These are phyloP conservation scores for Ophiocordyceps camponoti-rufipedis DNA, from an alignment of 2,329 filamentous ascomycete genomes.

Conservation along the genomic window DNA sequence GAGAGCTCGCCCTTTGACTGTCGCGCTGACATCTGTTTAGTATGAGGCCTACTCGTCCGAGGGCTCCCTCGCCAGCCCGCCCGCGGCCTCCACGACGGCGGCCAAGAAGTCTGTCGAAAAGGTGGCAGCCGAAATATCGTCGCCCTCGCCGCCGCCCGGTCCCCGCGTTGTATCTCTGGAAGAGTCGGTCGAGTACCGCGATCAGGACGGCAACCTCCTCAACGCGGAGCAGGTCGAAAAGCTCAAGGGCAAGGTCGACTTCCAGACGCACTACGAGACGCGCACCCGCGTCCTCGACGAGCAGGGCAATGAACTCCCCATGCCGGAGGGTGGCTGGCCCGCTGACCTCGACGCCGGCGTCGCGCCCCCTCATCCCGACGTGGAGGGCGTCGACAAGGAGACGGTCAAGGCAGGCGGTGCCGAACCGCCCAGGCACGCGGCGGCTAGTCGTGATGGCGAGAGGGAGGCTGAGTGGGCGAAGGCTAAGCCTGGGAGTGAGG, in stretches of 20 bases:
- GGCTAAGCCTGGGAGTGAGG: slow-evolving; percentile 45
- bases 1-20: not conserved
- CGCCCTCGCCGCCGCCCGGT: slow-evolving; percentile 29
- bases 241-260: slow-evolving; percentile 82
- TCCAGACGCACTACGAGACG: slow-evolving; percentile 94
- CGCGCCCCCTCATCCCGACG: slow-evolving; percentile 41
- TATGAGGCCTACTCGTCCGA: slow-evolving; percentile 25
- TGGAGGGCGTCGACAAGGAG: slow-evolving; percentile 41
- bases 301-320: slow-evolving; percentile 55
- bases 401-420: slow-evolving; percentile 26
- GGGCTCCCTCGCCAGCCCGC: slow-evolving; percentile 7
- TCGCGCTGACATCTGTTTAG: slow-evolving; percentile 12
- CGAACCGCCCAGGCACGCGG: slow-evolving; percentile 21
- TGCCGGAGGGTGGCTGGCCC: slow-evolving; percentile 21
- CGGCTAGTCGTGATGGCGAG: slow-evolving; percentile 38
- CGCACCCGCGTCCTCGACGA: slow-evolving; percentile 68
- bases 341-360: slow-evolving; percentile 15
- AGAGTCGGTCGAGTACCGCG: slow-evolving; percentile 77
- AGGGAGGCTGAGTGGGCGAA: slow-evolving; percentile 34
- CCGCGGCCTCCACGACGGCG: slow-evolving; percentile 12
- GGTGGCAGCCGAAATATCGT: slow-evolving; percentile 19
- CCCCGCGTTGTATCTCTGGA: slow-evolving; percentile 39
- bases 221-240: slow-evolving; percentile 66
- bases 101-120: slow-evolving; percentile 4
- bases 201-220: slow-evolving; percentile 66